Conservation (phyloP, 495 filamentous ascomycete species). For the Podospora anserina region DNA sequence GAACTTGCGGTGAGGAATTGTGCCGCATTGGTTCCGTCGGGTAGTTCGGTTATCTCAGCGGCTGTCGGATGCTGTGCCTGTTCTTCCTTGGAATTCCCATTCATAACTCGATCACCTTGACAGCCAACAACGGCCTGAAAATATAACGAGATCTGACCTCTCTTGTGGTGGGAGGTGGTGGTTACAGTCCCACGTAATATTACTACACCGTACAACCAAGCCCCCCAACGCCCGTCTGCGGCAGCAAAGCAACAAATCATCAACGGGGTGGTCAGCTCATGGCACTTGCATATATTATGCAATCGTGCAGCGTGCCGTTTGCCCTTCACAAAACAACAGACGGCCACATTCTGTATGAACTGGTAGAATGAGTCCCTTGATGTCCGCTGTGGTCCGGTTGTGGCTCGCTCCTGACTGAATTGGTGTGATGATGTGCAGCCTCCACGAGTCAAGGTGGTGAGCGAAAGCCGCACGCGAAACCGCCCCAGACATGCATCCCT, state of each 20-base stretch:
- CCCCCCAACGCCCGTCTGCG: constrained; percentile 1
- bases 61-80: constrained; percentile 24
- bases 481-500: constrained; percentile 24
- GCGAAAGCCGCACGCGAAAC: constrained; percentile 19
- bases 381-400: not conserved
- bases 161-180: not conserved
- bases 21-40: constrained; percentile 14
- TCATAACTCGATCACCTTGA: not conserved
- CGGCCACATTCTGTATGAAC: not conserved
- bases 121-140: not conserved
- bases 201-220: not conserved
- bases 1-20: constrained; percentile 28
- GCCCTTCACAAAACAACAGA: too few species aligned
- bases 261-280: not conserved
- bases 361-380: not conserved
- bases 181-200: not conserved
- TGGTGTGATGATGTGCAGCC: constrained; percentile 37
- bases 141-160: not conserved
- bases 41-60: constrained; percentile 17
- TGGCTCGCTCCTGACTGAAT: constrained; percentile 19
- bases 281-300: not conserved
- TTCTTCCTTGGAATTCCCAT: constrained; percentile 20
- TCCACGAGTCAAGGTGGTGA: constrained; percentile 35
- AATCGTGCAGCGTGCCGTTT: not conserved
- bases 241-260: not conserved